These are phyloP conservation scores for Psidium guajava DNA, from an alignment of 345 rosid species.

Conservation along the genomic window DNA sequence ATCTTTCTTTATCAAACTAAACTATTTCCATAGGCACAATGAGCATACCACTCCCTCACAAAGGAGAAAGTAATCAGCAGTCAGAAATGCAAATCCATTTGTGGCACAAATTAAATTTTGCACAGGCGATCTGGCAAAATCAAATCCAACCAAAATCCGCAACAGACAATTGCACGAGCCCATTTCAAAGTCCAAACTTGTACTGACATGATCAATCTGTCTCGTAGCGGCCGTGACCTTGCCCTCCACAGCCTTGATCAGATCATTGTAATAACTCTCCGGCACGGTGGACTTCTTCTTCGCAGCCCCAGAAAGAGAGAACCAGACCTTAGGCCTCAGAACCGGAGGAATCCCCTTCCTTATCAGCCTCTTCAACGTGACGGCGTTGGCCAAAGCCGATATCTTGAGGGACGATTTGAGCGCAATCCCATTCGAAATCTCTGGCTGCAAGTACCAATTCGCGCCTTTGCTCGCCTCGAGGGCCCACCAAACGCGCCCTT, in stretches of 20 bases:
- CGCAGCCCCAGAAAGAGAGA: slow-evolving; percentile 96
- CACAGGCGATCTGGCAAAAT: not conserved
- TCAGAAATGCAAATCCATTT: not conserved
- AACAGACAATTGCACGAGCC: not conserved
- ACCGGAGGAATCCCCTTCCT: slow-evolving; percentile 98
- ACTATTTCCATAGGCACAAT: not conserved
- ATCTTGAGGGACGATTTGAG: slow-evolving; percentile 80
- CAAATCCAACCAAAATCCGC: not conserved
- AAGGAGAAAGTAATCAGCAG: not conserved
- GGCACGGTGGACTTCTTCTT: slow-evolving; percentile 99
- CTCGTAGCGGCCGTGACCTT: slow-evolving; percentile 87
- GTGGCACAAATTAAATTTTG: not conserved
- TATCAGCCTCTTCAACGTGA: slow-evolving; percentile 79
- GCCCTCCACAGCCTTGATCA: slow-evolving; percentile 85
- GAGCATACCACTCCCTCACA: not conserved
- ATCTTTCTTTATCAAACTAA: not conserved
- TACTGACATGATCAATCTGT: slow-evolving; percentile 98
- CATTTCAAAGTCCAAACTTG: not conserved
- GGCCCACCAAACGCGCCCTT: slow-evolving; percentile 98
- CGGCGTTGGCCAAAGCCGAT: slow-evolving; percentile 67
- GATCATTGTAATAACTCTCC: slow-evolving; percentile 82
- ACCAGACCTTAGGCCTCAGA: slow-evolving; percentile 96
- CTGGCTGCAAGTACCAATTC: slow-evolving; percentile 93
- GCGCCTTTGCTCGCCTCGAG: slow-evolving; percentile 99
- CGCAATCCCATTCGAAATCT: slow-evolving; percentile 65